Percentiles rank a stretch among this genome's conserved stretches.
Evolutionary conservation across 768 basidiomycete species (phyloP).

Genomic region (Zangia roseola): DNA sequence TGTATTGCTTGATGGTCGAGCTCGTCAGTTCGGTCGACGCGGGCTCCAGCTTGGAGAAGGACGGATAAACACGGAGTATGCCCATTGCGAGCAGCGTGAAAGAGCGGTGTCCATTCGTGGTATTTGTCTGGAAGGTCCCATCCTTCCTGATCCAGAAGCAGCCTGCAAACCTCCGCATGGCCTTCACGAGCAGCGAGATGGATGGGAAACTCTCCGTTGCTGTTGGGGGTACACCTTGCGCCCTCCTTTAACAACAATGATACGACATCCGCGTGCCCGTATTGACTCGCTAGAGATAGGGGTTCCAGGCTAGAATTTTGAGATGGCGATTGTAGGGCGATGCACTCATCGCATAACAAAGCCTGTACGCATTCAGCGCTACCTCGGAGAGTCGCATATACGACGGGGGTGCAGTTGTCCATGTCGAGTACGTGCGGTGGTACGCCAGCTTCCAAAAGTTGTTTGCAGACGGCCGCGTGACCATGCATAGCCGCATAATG

Average conservation of each 20-base stretch:
- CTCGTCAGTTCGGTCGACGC: slow-evolving; percentile 80
- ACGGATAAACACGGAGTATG: slow-evolving; percentile 69
- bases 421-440: slow-evolving; percentile 75
- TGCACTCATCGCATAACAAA: slow-evolving; percentile 72
- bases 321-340: slow-evolving; percentile 57
- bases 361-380: slow-evolving; percentile 79
- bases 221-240: slow-evolving; percentile 79
- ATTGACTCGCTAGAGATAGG: slow-evolving; percentile 86
- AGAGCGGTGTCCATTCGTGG: slow-evolving; percentile 96
- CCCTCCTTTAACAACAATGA: slow-evolving; percentile 73
- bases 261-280: slow-evolving; percentile 84
- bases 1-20: slow-evolving; percentile 81
- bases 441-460: slow-evolving; percentile 67
- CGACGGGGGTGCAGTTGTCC: slow-evolving; percentile 92
- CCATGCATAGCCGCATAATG: slow-evolving; percentile 98
- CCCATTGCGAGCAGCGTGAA: slow-evolving; percentile 91
- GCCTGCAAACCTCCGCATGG: slow-evolving; percentile 77
- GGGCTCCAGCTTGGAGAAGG: slow-evolving; percentile 78
- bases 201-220: slow-evolving; percentile 95
- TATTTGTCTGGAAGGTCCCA: slow-evolving; percentile 94
- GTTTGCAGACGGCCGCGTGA: slow-evolving; percentile 70
- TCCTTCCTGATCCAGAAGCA: slow-evolving; percentile 71
- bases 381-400: slow-evolving; percentile 90
- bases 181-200: slow-evolving; percentile 95
- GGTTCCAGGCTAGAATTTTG: slow-evolving; percentile 74